phyloP scores from a whole-genome alignment of 495 filamentous ascomycete genomes.

The Choiromyces venosus region DNA sequence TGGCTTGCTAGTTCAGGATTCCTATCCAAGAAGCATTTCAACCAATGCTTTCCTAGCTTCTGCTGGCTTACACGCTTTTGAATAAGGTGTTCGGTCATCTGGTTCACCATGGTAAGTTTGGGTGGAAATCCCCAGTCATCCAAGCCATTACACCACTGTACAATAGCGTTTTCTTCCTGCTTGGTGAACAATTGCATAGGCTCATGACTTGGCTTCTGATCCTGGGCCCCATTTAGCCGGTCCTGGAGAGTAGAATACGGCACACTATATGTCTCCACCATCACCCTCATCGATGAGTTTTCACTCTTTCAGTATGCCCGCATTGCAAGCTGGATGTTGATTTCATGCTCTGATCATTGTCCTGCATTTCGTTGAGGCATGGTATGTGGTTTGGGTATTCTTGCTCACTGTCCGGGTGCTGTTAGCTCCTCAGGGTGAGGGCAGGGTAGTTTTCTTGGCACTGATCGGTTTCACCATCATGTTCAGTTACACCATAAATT shows the following conservation, averaged over 20 bases:
- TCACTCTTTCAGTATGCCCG: no score
- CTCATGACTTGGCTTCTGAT: neutral
- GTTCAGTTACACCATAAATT: no score
- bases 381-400: no score
- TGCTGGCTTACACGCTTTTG: constrained; percentile 1
- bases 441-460: no score
- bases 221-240: neutral
- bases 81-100: constrained; percentile 10
- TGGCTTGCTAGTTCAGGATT: constrained; percentile 9
- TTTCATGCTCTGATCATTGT: no score
- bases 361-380: no score
- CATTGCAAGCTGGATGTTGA: no score
- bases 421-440: no score
- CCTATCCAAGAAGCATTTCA: constrained; percentile 11
- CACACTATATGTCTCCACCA: constrained; percentile 11
- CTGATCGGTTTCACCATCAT: no score
- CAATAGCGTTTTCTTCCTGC: constrained; percentile 14
- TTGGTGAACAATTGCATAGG: constrained; percentile 5
- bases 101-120: neutral
- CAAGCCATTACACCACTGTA: constrained; percentile 6
- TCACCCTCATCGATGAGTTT: no score
- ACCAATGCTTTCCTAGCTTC: constrained; percentile 3
- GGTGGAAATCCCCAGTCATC: no score
- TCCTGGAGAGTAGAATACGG: constrained; percentile 5
- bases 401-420: no score